phyloP scores from a whole-genome alignment of 2,329 filamentous ascomycete species.

The Penicillium griseofulvum region DNA sequence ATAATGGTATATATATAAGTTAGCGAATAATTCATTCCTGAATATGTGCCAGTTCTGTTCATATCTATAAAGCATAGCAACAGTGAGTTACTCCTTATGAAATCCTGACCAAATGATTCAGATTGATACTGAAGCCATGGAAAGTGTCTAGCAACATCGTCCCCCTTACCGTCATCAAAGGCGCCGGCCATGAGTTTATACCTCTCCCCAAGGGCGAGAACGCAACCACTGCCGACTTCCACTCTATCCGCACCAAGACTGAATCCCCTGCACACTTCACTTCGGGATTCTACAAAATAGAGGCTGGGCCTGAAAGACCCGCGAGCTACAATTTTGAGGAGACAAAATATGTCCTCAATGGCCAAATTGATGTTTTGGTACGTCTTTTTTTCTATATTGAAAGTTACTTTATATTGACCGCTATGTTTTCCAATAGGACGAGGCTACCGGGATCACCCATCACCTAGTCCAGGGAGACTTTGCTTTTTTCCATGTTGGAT shows the following conservation, averaged over 20 bases:
- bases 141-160: conserved; percentile 21
- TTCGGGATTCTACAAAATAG: conserved; percentile 28
- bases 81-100: background rate
- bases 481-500: conserved; percentile 19
- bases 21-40: no score
- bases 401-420: background rate
- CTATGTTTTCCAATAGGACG: conserved; percentile 7
- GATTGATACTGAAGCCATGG: background rate
- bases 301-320: conserved; percentile 21
- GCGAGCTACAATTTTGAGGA: conserved; percentile 25
- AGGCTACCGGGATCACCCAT: conserved; percentile 18
- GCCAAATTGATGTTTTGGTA: conserved; percentile 27
- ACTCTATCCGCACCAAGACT: conserved; percentile 24
- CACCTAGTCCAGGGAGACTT: conserved; percentile 18
- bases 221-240: conserved; percentile 27
- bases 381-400: background rate
- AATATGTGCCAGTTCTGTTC: background rate
- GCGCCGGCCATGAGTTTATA: conserved; percentile 26
- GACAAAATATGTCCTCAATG: conserved; percentile 26
- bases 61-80: background rate
- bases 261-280: conserved; percentile 22
- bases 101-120: background rate
- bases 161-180: conserved; percentile 25
- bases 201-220: conserved; percentile 23
- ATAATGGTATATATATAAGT: background rate